A percentile compares a stretch with the other conserved stretches of the same genome.
Conservation (phyloP, 805 yeast species). For the Ogataea ganodermae region DNA sequence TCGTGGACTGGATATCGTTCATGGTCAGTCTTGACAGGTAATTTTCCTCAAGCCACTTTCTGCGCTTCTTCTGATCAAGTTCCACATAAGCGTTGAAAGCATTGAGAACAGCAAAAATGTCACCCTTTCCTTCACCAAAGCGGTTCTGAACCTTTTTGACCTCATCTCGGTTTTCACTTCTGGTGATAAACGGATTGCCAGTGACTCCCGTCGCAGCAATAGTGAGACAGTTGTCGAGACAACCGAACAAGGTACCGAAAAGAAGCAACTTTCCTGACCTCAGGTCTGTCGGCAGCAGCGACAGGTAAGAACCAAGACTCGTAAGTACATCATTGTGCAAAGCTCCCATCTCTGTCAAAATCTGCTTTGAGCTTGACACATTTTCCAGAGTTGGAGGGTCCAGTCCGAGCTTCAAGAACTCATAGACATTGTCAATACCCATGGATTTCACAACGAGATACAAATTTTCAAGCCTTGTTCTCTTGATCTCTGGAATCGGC, state of each 20-base stretch:
- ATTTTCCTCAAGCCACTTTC: constrained; percentile 55
- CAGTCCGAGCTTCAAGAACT: constrained; percentile 70
- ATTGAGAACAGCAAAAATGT: constrained; percentile 64
- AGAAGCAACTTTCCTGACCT: constrained; percentile 81
- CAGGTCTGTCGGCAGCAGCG: constrained; percentile 84
- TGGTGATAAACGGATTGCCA: constrained; percentile 71
- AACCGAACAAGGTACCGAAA: constrained; percentile 79
- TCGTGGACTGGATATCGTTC: constrained; percentile 70
- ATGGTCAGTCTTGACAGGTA: constrained; percentile 62
- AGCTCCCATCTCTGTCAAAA: constrained; percentile 74
- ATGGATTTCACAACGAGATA: constrained; percentile 84
- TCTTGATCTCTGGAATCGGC: constrained; percentile 86
- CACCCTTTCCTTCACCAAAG: constrained; percentile 64
- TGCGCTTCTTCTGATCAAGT: constrained; percentile 33
- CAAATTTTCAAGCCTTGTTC: constrained; percentile 81
- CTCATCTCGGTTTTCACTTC: constrained; percentile 62
- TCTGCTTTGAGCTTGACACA: constrained; percentile 50
- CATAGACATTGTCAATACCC: constrained; percentile 74
- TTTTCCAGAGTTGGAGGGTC: constrained; percentile 72
- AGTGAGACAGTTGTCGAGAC: constrained; percentile 74
- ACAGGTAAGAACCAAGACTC: constrained; percentile 75
- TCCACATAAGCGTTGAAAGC: constrained; percentile 57
- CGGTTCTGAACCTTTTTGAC: constrained; percentile 48
- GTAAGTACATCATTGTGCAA: constrained; percentile 56
- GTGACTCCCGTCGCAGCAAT: constrained; percentile 75